Percentiles rank a stretch among this genome's conserved stretches.
These are phyloP conservation scores for Leucosporidium scottii DNA, from an alignment of 768 basidiomycete species.

Conservation along the genomic window DNA sequence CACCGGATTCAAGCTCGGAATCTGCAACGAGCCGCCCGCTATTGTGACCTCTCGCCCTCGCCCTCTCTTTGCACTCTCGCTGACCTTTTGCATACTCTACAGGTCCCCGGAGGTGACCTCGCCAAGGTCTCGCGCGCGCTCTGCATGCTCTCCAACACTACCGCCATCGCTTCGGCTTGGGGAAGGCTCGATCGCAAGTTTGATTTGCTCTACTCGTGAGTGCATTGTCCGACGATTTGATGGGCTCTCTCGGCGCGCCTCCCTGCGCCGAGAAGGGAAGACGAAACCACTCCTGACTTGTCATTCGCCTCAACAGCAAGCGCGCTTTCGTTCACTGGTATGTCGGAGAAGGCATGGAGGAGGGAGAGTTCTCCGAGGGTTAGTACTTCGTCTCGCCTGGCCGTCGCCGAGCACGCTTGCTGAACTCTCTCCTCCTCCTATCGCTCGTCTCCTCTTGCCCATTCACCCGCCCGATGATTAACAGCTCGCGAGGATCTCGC, in stretches of 20 bases:
- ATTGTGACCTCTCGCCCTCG: too few relatives aligned
- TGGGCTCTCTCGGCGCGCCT: too few relatives aligned
- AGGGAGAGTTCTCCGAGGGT: constrained; percentile 95
- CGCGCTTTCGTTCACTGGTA: constrained; percentile 42
- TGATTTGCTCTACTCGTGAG: background rate
- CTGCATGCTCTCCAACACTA: constrained; percentile 96
- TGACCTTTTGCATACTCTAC: too few relatives aligned
- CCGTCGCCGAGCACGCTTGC: too few relatives aligned
- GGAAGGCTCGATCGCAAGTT: constrained; percentile 74
- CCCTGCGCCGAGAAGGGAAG: too few relatives aligned
- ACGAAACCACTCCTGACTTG: too few relatives aligned
- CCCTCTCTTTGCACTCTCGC: too few relatives aligned
- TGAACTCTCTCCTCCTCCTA: too few relatives aligned
- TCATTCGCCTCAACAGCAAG: constrained; percentile 66
- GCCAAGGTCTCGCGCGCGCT: constrained; percentile 88
- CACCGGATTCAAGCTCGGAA: constrained; percentile 95
- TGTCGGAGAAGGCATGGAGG: constrained; percentile 99
- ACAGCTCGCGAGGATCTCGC: constrained; percentile 84
- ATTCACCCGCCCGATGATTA: too few relatives aligned
- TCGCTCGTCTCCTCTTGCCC: too few relatives aligned
- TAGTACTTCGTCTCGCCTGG: too few relatives aligned
- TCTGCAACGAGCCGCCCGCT: constrained; percentile 93
- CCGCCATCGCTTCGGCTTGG: constrained; percentile 92
- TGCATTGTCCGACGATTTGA: too few relatives aligned
- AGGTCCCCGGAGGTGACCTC: constrained; percentile 90